These are phyloP conservation scores for Cytospora schulzeri DNA, from an alignment of 2,329 filamentous ascomycete species.

Conservation along the genomic window DNA sequence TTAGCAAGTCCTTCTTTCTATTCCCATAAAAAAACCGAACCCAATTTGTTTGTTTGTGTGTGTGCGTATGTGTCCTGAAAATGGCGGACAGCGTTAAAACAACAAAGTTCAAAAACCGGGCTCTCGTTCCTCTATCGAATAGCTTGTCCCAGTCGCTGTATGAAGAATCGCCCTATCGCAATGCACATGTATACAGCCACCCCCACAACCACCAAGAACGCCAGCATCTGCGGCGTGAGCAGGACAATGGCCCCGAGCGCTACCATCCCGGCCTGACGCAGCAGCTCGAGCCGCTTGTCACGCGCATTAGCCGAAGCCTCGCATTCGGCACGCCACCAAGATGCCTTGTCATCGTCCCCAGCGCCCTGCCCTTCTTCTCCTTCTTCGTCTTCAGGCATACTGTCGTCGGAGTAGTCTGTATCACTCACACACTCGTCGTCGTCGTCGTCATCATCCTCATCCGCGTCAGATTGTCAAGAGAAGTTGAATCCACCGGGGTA, in stretches of 20 bases:
- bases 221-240: slow-evolving; percentile 47
- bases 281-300: slow-evolving; percentile 43
- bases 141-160: slow-evolving; percentile 10
- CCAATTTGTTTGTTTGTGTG: slow-evolving; percentile 6
- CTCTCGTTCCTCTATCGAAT: slow-evolving; percentile 8
- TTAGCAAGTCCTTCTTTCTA: slow-evolving; percentile 18
- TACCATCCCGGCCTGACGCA: slow-evolving; percentile 47
- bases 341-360: slow-evolving; percentile 30
- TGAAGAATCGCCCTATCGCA: slow-evolving; percentile 8
- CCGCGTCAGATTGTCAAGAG: slow-evolving; percentile 49
- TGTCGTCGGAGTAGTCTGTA: slow-evolving; percentile 28
- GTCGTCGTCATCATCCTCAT: slow-evolving; percentile 38
- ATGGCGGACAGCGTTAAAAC: neutral
- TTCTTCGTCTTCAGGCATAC: slow-evolving; percentile 30
- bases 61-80: neutral
- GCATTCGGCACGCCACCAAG: slow-evolving; percentile 23
- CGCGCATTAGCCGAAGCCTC: slow-evolving; percentile 34
- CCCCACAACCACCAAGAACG: slow-evolving; percentile 39
- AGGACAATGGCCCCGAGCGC: slow-evolving; percentile 49
- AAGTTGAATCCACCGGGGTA: slow-evolving; percentile 45
- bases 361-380: slow-evolving; percentile 22
- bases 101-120: neutral
- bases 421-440: slow-evolving; percentile 36
- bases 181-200: slow-evolving; percentile 47
- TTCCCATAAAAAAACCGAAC: slow-evolving; percentile 1